Percentiles rank a stretch among this genome's conserved stretches.
These are phyloP conservation scores for Chlorella sorokiniana DNA, from an alignment of 139 green algal genomes.

Conservation along the genomic window DNA sequence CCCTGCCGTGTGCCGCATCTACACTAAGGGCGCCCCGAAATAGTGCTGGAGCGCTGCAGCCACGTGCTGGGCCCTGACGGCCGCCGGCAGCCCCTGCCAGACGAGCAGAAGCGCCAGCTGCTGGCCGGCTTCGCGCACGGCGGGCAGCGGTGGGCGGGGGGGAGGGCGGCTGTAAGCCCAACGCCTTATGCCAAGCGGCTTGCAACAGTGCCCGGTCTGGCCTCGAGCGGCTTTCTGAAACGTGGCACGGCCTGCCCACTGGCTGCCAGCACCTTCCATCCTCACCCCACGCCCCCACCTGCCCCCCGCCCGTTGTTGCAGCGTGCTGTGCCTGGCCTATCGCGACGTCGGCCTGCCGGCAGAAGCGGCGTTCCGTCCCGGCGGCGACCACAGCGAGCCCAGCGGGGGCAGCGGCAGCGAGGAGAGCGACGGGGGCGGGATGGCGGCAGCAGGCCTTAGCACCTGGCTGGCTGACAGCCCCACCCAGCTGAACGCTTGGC, in stretches of 20 bases:
- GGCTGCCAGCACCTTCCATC: background rate
- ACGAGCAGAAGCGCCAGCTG: constrained; percentile 41
- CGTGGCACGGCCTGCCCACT: too few species aligned
- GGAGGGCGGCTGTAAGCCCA: background rate
- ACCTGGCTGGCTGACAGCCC: background rate
- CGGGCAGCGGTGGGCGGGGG: constrained; percentile 52
- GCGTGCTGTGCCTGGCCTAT: constrained; percentile 79
- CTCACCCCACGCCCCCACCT: background rate
- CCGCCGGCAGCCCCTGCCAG: constrained; percentile 35
- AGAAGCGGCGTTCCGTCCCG: background rate
- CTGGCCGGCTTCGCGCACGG: constrained; percentile 41
- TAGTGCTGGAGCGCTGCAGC: constrained; percentile 81
- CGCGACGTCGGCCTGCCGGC: constrained; percentile 55
- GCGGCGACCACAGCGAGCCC: background rate
- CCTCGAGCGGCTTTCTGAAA: background rate
- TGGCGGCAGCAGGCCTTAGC: background rate
- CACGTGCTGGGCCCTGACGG: constrained; percentile 39
- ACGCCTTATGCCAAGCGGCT: background rate
- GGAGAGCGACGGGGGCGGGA: background rate
- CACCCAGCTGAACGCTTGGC: background rate
- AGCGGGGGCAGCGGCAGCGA: constrained; percentile 11
- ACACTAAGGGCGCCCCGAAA: constrained; percentile 91
- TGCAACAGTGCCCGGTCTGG: background rate
- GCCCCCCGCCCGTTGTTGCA: constrained; percentile 10
- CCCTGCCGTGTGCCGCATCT: constrained; percentile 44